Percentiles rank a stretch among this genome's conserved stretches.
Evolutionary conservation across 441 rosid species (phyloP).

Genomic region (Oxalis stricta): DNA sequence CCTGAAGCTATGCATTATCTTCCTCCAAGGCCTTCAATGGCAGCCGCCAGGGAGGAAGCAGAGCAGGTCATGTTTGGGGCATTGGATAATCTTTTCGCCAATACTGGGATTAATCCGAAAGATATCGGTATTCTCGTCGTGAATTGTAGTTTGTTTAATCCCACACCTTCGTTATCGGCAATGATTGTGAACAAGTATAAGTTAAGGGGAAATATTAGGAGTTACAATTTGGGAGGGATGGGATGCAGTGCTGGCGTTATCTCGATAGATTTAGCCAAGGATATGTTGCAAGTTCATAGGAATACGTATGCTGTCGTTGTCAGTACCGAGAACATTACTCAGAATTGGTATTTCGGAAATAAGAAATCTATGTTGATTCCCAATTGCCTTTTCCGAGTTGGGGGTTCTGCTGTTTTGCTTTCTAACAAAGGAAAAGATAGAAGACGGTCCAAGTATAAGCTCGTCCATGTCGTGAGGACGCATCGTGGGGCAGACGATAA

Average conservation of each 20-base stretch:
- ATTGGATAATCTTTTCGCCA: too few species aligned
- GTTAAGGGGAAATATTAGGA: neutral
- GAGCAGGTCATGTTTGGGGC: too few species aligned
- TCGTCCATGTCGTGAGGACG: neutral
- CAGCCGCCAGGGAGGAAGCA: too few species aligned
- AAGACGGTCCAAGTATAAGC: neutral
- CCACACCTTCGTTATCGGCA: neutral
- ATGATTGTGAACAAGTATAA: neutral
- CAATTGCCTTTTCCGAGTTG: neutral
- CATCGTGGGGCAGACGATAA: neutral
- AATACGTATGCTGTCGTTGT: neutral
- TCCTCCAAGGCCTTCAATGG: too few species aligned
- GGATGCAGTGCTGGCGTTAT: neutral
- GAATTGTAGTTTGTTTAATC: neutral
- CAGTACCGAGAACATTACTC: neutral
- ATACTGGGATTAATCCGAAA: too few species aligned
- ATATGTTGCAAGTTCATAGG: neutral
- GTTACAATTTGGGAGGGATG: neutral
- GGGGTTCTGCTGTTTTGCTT: neutral
- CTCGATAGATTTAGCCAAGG: neutral
- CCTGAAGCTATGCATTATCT: too few species aligned
- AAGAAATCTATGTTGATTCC: neutral
- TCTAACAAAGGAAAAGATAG: neutral
- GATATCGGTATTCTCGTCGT: neutral
- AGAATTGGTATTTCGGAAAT: slow-evolving; percentile 1